Evolutionary conservation across 352 stramenopile genomes (phyloP).

Genomic region (Phytophthora megakarya): DNA sequence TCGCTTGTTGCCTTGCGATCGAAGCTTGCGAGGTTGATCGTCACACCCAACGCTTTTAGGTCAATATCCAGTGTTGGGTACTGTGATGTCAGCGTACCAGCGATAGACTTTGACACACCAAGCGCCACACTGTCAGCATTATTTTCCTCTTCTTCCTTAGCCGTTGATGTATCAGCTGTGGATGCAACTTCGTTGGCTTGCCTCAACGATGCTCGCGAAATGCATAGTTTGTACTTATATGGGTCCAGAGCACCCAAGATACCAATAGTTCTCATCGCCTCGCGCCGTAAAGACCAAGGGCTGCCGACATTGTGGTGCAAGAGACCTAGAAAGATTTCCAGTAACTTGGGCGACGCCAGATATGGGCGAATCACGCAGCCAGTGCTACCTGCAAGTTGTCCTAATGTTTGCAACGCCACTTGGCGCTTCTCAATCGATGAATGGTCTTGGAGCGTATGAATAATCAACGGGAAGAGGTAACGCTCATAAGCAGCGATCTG

Average conservation of each 20-base stretch:
- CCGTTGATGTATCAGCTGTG: conserved; percentile 31
- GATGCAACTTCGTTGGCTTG: conserved; percentile 68
- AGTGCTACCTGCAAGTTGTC: conserved; percentile 93
- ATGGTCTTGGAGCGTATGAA: conserved; percentile 96
- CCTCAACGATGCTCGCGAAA: conserved; percentile 69
- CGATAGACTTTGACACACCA: conserved; percentile 21
- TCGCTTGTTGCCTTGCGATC: conserved; percentile 57
- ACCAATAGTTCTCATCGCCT: conserved; percentile 97
- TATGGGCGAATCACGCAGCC: conserved; percentile 95
- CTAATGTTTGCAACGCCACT: conserved; percentile 95
- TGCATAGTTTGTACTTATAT: conserved; percentile 93
- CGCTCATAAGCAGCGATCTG: conserved; percentile 94
- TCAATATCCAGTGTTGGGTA: conserved; percentile 63
- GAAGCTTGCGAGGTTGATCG: conserved; percentile 60
- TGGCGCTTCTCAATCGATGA: conserved; percentile 95
- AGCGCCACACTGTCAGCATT: conserved; percentile 16
- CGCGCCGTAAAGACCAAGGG: conserved; percentile 92
- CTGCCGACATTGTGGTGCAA: conserved; percentile 90
- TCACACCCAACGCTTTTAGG: conserved; percentile 61
- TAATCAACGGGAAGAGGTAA: conserved; percentile 95
- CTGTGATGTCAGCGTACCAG: conserved; percentile 27
- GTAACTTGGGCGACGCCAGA: conserved; percentile 94
- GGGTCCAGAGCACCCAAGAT: conserved; percentile 96
- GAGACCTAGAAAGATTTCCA: conserved; percentile 94
- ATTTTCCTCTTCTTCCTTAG: conserved; percentile 18